Evolutionary conservation across 176 grass and related monocot species (phyloP).

Genomic region (Alloteropsis semialata): DNA sequence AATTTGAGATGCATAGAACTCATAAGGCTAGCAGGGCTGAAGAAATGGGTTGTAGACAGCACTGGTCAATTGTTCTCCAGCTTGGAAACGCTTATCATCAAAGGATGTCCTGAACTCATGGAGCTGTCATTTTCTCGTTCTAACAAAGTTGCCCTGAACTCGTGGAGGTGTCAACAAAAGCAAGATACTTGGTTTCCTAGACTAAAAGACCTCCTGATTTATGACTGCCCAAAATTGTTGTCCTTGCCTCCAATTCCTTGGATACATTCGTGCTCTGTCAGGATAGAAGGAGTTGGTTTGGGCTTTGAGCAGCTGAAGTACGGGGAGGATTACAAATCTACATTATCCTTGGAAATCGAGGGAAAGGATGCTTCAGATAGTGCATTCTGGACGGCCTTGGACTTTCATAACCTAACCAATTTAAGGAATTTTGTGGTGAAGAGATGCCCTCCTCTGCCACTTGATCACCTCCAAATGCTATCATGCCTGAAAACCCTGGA

Average conservation of each 20-base stretch:
- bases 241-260: not conserved
- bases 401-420: not conserved
- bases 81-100: too few species aligned
- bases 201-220: rapidly evolving
- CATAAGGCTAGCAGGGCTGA: too few species aligned
- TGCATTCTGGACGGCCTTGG: not conserved
- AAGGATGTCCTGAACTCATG: too few species aligned
- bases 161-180: too few species aligned
- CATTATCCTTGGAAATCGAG: rapidly evolving
- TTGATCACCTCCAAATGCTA: not conserved
- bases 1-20: too few species aligned
- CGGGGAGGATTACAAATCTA: too few species aligned
- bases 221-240: not conserved
- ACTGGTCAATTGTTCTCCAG: too few species aligned
- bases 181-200: too few species aligned
- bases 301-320: rapidly evolving
- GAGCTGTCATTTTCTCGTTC: too few species aligned
- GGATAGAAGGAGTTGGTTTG: rapidly evolving
- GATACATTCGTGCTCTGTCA: not conserved
- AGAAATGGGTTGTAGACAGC: too few species aligned
- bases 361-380: not conserved
- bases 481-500: not conserved
- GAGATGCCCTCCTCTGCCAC: not conserved
- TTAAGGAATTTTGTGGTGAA: rapidly evolving
- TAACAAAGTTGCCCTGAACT: too few species aligned